These are phyloP conservation scores for Adansonia rubrostipa DNA, from an alignment of 441 rosid genomes.

Conservation along the genomic window DNA sequence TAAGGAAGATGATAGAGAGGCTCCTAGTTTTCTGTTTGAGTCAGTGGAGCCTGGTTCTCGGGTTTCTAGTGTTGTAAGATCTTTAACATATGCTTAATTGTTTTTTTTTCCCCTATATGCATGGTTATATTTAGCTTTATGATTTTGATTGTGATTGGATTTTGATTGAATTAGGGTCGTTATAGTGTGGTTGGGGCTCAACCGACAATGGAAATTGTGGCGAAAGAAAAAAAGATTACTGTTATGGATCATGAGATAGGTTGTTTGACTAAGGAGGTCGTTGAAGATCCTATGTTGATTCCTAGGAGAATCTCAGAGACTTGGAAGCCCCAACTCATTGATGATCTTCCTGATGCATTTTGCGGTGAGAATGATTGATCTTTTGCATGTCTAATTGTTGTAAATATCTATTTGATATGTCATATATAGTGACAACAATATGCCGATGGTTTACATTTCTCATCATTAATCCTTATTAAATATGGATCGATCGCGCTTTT, in stretches of 20 bases:
- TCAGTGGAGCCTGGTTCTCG: conserved; percentile 72
- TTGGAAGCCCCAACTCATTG: conserved; percentile 77
- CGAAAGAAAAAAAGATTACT: conserved; percentile 70
- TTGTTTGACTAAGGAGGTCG: conserved; percentile 57
- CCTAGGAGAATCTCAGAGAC: conserved; percentile 68
- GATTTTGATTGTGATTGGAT: background rate
- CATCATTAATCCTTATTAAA: background rate
- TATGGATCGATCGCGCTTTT: background rate
- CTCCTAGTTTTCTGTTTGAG: conserved; percentile 89
- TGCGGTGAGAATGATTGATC: conserved; percentile 59
- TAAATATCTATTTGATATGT: background rate
- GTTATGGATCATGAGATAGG: conserved; percentile 74
- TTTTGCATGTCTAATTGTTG: conserved; percentile 6
- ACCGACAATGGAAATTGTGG: conserved; percentile 80
- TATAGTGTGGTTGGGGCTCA: conserved; percentile 87
- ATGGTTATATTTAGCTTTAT: background rate
- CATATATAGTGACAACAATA: background rate
- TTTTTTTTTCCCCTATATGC: background rate
- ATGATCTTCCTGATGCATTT: conserved; percentile 84
- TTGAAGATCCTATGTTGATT: conserved; percentile 81
- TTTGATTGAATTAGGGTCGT: conserved; percentile 56
- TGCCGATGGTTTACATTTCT: background rate
- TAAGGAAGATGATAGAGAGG: conserved; percentile 81
- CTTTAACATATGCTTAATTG: background rate
- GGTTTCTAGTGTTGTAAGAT: conserved; percentile 63